These are phyloP conservation scores for Penicillium lividum DNA, from an alignment of 495 filamentous ascomycete species.

Conservation along the genomic window DNA sequence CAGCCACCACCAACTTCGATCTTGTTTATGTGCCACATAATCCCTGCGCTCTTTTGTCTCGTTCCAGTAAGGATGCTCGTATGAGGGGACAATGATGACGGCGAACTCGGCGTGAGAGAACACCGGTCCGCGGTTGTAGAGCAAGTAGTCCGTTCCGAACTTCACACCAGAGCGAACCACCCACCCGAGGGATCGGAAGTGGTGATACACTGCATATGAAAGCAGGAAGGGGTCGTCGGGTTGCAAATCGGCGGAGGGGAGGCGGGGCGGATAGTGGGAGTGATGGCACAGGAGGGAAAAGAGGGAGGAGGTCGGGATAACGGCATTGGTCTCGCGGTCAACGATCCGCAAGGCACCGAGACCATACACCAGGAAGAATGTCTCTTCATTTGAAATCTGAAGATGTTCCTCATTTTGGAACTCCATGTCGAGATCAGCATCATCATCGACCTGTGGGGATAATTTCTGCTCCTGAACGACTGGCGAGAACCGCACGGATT, in stretches of 20 bases:
- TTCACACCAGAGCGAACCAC: conserved; percentile 92
- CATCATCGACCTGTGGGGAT: conserved; percentile 31
- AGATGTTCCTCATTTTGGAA: conserved; percentile 84
- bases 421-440: conserved; percentile 31
- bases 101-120: conserved; percentile 95
- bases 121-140: conserved; percentile 93
- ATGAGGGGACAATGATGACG: conserved; percentile 79
- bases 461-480: conserved; percentile 59
- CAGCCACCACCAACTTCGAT: conserved; percentile 84
- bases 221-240: conserved; percentile 84
- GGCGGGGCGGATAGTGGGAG: conserved; percentile 66
- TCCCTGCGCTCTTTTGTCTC: conserved; percentile 48
- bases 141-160: conserved; percentile 88
- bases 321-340: conserved; percentile 50
- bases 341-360: conserved; percentile 74
- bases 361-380: conserved; percentile 85
- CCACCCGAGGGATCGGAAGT: conserved; percentile 96
- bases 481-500: conserved; percentile 66
- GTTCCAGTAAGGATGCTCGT: conserved; percentile 73
- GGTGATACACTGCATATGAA: conserved; percentile 88
- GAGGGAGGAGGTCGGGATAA: conserved; percentile 46
- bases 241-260: conserved; percentile 35
- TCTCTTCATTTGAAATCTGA: conserved; percentile 85
- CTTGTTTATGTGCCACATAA: conserved; percentile 48
- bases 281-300: conserved; percentile 64